Base-by-base conservation (phyloP, 495 filamentous ascomycete species). In the Trichoderma virens region DNA sequence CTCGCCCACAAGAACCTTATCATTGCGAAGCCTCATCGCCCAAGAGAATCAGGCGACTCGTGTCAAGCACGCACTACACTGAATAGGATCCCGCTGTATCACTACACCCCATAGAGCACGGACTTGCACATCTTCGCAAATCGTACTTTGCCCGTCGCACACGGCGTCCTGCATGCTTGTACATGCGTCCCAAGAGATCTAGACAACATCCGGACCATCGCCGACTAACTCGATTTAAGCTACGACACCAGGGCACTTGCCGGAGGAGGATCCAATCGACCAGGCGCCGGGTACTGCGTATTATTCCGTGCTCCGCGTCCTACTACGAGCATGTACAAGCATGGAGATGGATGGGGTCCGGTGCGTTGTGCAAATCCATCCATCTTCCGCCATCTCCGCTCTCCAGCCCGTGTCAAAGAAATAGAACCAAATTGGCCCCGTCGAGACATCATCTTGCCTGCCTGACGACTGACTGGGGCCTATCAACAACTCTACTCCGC, bases 171-270 rank as follows among this genome's bases (percentile, higher is more conserved):
- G n/a, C n/a, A n/a, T n/a, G n/a, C n/a, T n/a, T n/a, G n/a, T n/a
- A n/a, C 2, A 56, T 7, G 16, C 20, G n/a, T 27, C 6, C 51
- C 1, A 14, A 28, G 47, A 56, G 51, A 56, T 30, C 7, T 56
- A 9, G 51, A 14, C 51, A 47, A 20, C 43, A 47, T 27, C 16
- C 51, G 51, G 51, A 56, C 18, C 51, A 56, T 56, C 51, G 51
- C 51, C 25, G 51, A 14, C 51, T 30, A 56, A 30, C 51, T 56
- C 20, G 51, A 56, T 56, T 56, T 56, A 56, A 56, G 51, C 51
- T 56, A 56, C 51, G 23, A 56, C 51, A 56, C 51, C 30, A 56
- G 51, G 11, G 25, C 51, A 56, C 23, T 13, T 56, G 25, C 13
- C 30, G 51, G 13, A 9, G n/a, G n/a, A n/a, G n/a, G n/a, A n/a